Evolutionary conservation across 2,329 filamentous ascomycete species (phyloP).

Genomic region (Tympanopsis confertula): DNA sequence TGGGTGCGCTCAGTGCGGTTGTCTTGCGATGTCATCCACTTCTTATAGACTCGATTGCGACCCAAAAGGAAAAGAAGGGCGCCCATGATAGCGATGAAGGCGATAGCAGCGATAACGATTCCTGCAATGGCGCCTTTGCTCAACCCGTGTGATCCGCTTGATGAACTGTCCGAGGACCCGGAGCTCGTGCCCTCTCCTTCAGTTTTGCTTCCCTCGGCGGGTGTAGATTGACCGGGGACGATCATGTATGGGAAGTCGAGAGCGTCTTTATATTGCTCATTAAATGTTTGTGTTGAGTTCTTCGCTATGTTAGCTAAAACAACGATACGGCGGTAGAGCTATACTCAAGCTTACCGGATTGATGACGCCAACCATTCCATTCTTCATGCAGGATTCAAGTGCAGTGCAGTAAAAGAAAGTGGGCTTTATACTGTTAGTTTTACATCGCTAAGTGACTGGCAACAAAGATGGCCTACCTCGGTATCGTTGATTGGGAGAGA

Average conservation of each 20-base stretch:
- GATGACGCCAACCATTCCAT: slow-evolving; percentile 1
- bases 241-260: slow-evolving; percentile 20
- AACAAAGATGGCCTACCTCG: background rate
- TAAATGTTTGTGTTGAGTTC: slow-evolving; percentile 15
- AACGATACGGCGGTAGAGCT: background rate
- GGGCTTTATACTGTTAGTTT: background rate
- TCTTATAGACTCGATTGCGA: slow-evolving; percentile 17
- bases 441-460: background rate
- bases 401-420: slow-evolving; percentile 1
- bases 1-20: slow-evolving; percentile 16
- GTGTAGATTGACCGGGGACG: slow-evolving; percentile 17
- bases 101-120: slow-evolving; percentile 16
- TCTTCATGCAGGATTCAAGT: background rate
- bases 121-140: slow-evolving; percentile 21
- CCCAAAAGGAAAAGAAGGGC: slow-evolving; percentile 20
- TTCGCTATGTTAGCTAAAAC: slow-evolving; percentile 10
- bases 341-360: slow-evolving; percentile 1
- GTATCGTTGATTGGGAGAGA: background rate
- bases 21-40: slow-evolving; percentile 19
- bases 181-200: slow-evolving; percentile 1
- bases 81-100: slow-evolving; percentile 14
- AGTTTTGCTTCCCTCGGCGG: slow-evolving; percentile 15
- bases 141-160: slow-evolving; percentile 7
- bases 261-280: too few relatives aligned
- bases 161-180: slow-evolving; percentile 2